Base-by-base conservation (phyloP, 768 basidiomycete species). In the Tylopilus subfusipes region DNA sequence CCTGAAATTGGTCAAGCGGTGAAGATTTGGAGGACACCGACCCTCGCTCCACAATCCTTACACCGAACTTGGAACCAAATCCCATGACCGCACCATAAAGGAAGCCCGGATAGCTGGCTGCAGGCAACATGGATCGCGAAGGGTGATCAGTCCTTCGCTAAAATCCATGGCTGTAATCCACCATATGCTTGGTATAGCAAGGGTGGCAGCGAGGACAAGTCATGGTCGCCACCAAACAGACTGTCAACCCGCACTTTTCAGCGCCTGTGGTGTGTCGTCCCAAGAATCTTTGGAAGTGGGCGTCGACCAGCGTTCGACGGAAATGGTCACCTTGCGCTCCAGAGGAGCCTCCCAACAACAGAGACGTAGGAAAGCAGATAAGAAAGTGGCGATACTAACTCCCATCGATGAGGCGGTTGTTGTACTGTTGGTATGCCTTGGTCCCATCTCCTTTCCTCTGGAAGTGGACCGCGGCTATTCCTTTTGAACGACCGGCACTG, bases 371-470 rank as follows among this genome's bases (percentile, higher is more conserved):
- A 72, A 74, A 71, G 62, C 60, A 63, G 74, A 71, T 63, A 68
- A 68, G 66, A 70, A 70, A 71, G 64, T 69, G 79, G 76, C 77
- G 84, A 81, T 90, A 98, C 97, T 93, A 90, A 99, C 97, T 97
- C 79, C 94, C 93, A 88, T 99, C 97, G 84, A 99, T 95, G 77
- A 98, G 89, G 71, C 97, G 88, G 77, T 91, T 92, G 82, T 99
- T 93, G 80, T 98, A 99, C 61, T 91, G 84, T 64, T 88, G 81
- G 73, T 86, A 94, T 3, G 97, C 97, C 80, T 88, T 92, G 69
- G 84, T 84, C 54, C 88, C 97, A 66, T 95, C 93, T 54, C 93
- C 95, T 66, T 86, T 88, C 65, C 81, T 83, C 63, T 78, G 77
- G 80, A 98, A 98, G 63, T 83, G 78, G 54, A 99, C 87, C 14